Evolutionary conservation across 2,329 filamentous ascomycete genomes (phyloP), one percentile per base, ranked within the genome.

Genomic region (Dactylella cylindrospora): DNA sequence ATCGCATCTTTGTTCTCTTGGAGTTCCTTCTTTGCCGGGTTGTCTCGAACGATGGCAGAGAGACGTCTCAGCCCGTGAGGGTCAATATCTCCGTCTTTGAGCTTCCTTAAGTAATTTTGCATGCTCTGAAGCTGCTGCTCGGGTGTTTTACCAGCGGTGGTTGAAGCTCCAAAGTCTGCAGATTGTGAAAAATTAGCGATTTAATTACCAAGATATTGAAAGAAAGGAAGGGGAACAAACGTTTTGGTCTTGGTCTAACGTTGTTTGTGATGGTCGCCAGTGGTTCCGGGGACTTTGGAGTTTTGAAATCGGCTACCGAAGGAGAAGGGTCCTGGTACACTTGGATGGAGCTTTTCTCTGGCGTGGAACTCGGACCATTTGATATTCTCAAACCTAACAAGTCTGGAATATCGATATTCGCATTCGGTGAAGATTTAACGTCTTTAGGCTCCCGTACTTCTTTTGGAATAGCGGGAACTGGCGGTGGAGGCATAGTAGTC

Each of bases 241-340:
- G 51, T 23, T 64, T 64, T 13, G 35, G 51, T 35, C 59, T 44
- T 25, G 38, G 38, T 7, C 51, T 47, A 23, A 53, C 33, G 23
- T 36, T 61, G n/a, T 61, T 61, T 2, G 55, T 61, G 13, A 61
- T 64, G 25, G 52, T 64, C 3, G 59, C 38, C 3, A 64, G 36
- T 9, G 59, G 59, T 23, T 50, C 50, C 9, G 50, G 59, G 13
- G 51, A 47, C 22, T 17, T 55, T 3, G 50, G 8, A 7, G 35
- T 32, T 9, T 41, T 50, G 10, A 50, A 38, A 8, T 54, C 59
- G 3, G 36, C 19, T 13, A 38, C 40, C 22, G 49, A 31, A 12
- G 38, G 43, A 1, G 40, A 36, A 17, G 76, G 78, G 47, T 78
- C 67, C 45, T 68, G 67, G 36, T 69, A 69, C 23, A 69, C 66